phyloP scores from a whole-genome alignment of 441 rosid genomes.

The Populus tomentosa region DNA sequence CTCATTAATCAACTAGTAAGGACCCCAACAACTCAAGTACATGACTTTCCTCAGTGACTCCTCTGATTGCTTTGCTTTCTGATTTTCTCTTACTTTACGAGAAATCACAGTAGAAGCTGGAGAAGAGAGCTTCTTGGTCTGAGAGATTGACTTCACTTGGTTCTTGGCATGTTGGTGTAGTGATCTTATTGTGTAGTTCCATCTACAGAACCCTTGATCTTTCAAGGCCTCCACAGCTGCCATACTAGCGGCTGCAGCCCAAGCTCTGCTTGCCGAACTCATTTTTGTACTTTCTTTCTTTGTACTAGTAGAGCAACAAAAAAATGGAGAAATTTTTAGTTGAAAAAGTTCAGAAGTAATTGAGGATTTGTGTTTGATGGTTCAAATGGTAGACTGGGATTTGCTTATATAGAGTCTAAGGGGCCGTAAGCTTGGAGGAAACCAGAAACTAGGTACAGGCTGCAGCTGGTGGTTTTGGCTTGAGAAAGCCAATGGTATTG shows the following conservation, averaged over 20 bases:
- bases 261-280: not conserved
- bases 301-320: not conserved
- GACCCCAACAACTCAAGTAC: slow-evolving; percentile 38
- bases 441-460: not conserved
- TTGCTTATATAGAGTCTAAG: not conserved
- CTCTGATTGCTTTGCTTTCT: slow-evolving; percentile 13
- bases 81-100: not conserved
- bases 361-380: not conserved
- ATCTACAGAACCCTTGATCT: not conserved
- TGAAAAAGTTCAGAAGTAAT: not conserved
- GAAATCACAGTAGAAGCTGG: not conserved
- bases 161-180: not conserved
- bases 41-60: slow-evolving; percentile 27
- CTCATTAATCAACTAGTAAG: slow-evolving; percentile 1
- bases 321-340: not conserved
- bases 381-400: not conserved
- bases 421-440: not conserved
- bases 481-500: not conserved
- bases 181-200: not conserved
- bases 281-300: no score
- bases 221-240: not conserved
- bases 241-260: not conserved
- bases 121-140: not conserved
- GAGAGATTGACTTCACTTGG: not conserved
- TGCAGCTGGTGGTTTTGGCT: not conserved